Conservation (phyloP, 2,329 filamentous ascomycete species). For the Tolypocladium tundrense region DNA sequence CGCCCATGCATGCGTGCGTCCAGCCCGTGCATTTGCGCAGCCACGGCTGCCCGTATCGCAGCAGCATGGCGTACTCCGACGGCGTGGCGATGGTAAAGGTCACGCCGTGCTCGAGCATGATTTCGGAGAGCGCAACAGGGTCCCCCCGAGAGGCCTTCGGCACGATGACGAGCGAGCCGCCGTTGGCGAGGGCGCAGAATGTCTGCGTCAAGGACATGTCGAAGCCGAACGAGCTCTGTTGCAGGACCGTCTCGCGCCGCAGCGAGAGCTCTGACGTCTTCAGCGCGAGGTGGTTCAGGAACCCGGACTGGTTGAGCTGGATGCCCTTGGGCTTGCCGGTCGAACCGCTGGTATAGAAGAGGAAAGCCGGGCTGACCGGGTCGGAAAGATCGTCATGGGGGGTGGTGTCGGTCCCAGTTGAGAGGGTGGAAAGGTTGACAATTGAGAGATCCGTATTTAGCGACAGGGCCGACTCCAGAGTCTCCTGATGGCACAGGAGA, state of each 20-base stretch:
- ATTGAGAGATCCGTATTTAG: neutral
- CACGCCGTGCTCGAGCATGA: constrained; percentile 19
- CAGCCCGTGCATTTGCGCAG: constrained; percentile 1
- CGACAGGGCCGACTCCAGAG: neutral
- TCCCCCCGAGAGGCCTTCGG: constrained; percentile 7
- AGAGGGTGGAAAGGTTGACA: constrained; percentile 12
- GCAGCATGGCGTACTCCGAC: constrained; percentile 21
- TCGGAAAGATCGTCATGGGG: constrained; percentile 1
- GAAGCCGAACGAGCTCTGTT: constrained; percentile 29
- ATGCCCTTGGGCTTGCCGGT: constrained; percentile 31
- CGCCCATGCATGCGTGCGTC: constrained; percentile 6
- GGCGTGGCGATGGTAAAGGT: constrained; percentile 23
- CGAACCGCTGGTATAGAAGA: constrained; percentile 23
- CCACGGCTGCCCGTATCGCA: constrained; percentile 4
- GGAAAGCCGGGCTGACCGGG: constrained; percentile 3
- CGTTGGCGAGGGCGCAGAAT: constrained; percentile 22
- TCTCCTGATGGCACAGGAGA: neutral
- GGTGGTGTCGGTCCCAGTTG: constrained; percentile 1
- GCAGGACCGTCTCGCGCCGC: constrained; percentile 18
- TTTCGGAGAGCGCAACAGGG: neutral
- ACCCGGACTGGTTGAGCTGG: constrained; percentile 15
- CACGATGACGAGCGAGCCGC: constrained; percentile 25
- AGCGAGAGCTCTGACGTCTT: constrained; percentile 8
- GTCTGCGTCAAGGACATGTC: constrained; percentile 29
- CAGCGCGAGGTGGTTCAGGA: constrained; percentile 18